Evolutionary conservation across 2,329 filamentous ascomycete species (phyloP).

Genomic region (Mycosphaerella arachidis): DNA sequence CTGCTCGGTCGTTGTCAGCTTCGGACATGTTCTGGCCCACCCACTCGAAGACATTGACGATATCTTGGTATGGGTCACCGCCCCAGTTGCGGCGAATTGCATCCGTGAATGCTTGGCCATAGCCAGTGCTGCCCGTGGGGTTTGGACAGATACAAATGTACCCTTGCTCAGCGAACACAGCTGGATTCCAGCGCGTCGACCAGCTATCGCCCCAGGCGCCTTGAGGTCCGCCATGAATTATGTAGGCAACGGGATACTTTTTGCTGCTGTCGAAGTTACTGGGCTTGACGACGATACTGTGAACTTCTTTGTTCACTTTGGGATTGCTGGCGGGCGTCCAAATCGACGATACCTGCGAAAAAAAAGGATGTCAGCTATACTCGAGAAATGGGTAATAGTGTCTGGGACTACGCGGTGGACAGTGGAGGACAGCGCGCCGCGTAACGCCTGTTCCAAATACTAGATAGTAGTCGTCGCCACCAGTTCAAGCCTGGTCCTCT

Average conservation of each 20-base stretch:
- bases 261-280: constrained; percentile 26
- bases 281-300: constrained; percentile 49
- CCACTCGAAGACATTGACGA: constrained; percentile 73
- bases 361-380: no score
- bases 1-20: constrained; percentile 64
- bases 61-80: constrained; percentile 75
- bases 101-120: constrained; percentile 31
- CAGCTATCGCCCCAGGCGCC: constrained; percentile 29
- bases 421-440: no score
- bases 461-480: no score
- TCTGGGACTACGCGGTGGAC: no score
- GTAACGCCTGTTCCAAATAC: no score
- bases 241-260: constrained; percentile 31
- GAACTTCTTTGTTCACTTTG: constrained; percentile 50
- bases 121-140: constrained; percentile 29
- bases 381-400: no score
- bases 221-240: constrained; percentile 33
- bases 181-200: constrained; percentile 31
- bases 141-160: constrained; percentile 30
- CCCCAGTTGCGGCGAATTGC: constrained; percentile 80
- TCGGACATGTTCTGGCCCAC: constrained; percentile 62
- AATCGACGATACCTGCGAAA: constrained; percentile 53
- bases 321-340: constrained; percentile 62
- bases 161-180: constrained; percentile 32
- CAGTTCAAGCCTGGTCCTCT: no score